A percentile compares a stretch with the other conserved stretches of the same genome.
phyloP scores from a whole-genome alignment of 164 flowering plant species.

The Magnolia sinica region DNA sequence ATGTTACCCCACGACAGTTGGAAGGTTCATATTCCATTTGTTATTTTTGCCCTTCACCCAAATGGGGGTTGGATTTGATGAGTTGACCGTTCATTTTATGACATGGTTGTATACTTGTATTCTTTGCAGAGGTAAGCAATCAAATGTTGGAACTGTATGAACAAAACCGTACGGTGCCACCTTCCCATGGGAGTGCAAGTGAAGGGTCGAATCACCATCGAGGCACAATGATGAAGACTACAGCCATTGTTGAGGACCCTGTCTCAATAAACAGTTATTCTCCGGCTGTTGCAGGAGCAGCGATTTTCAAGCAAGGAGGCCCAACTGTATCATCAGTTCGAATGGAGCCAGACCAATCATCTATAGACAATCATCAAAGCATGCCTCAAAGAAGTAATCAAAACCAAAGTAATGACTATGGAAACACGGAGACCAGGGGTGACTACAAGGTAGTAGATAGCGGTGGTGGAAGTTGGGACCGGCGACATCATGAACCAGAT shows the following conservation, averaged over 20 bases:
- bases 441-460: slow-evolving; percentile 35
- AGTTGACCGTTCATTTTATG: neutral
- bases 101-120: neutral
- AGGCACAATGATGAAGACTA: slow-evolving; percentile 29
- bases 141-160: slow-evolving; percentile 97
- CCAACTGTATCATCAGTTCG: slow-evolving; percentile 29
- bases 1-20: slow-evolving; percentile 84
- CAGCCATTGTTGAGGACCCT: slow-evolving; percentile 46
- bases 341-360: slow-evolving; percentile 29
- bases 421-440: slow-evolving; percentile 36
- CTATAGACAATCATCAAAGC: slow-evolving; percentile 36
- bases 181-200: slow-evolving; percentile 70
- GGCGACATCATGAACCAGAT: slow-evolving; percentile 27
- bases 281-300: slow-evolving; percentile 18
- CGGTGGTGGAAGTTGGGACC: slow-evolving; percentile 18
- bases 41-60: slow-evolving; percentile 1
- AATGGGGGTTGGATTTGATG: neutral
- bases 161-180: slow-evolving; percentile 51
- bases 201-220: slow-evolving; percentile 58
- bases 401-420: slow-evolving; percentile 43
- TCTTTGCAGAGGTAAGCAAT: slow-evolving; percentile 89
- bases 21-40: slow-evolving; percentile 56
- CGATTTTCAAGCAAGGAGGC: slow-evolving; percentile 23
- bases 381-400: slow-evolving; percentile 33
- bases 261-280: slow-evolving; percentile 18